Evolutionary conservation across 2,329 filamentous ascomycete genomes (phyloP).

Genomic region (Apiospora rasikravindrae): DNA sequence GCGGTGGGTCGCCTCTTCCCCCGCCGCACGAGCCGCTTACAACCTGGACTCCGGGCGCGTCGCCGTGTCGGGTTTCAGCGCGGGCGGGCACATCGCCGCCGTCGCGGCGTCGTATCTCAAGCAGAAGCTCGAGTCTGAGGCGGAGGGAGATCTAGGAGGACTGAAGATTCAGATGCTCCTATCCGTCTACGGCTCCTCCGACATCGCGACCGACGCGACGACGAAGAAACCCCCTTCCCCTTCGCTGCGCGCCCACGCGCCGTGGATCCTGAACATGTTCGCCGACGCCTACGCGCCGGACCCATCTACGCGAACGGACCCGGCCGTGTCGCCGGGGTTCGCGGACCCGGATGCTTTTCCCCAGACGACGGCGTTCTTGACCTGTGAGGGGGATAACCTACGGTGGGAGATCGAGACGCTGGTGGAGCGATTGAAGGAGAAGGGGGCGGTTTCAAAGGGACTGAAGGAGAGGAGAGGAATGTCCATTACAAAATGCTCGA

Average conservation of each 20-base stretch:
- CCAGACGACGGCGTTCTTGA: background rate
- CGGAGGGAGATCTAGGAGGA: too few relatives aligned
- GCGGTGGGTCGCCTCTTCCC: constrained; percentile 58
- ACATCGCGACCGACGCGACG: background rate
- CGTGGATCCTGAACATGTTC: background rate
- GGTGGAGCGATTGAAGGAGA: background rate
- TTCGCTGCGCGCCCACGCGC: background rate
- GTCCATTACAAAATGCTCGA: background rate
- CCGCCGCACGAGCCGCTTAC: constrained; percentile 45
- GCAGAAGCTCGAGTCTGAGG: background rate
- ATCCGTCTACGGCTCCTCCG: background rate
- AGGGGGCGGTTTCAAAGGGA: background rate
- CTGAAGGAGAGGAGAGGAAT: too few relatives aligned
- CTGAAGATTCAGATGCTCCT: background rate
- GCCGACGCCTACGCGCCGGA: background rate
- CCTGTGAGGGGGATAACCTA: background rate
- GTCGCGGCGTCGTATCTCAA: background rate
- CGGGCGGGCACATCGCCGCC: constrained; percentile 60
- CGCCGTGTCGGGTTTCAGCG: constrained; percentile 68
- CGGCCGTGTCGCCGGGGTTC: background rate
- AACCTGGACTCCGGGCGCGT: constrained; percentile 61
- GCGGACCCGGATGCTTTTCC: background rate
- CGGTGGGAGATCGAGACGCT: background rate
- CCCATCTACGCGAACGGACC: background rate
- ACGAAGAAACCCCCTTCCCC: background rate